Evolutionary conservation across 2,329 filamentous ascomycete species (phyloP).

Genomic region (Aspergillus alliaceus): DNA sequence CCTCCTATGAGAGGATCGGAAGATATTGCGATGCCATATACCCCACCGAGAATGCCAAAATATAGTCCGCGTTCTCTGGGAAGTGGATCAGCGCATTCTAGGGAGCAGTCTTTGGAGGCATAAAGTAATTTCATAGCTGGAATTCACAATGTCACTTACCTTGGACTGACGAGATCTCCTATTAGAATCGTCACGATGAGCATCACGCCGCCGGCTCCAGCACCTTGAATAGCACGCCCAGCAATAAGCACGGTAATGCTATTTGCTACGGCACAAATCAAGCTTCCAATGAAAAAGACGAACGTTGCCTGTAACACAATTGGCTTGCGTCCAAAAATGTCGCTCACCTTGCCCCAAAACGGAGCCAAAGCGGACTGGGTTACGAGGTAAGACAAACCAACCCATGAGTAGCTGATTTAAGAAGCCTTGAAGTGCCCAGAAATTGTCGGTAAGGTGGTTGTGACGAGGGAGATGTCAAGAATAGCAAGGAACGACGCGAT

Average conservation of each 20-base stretch:
- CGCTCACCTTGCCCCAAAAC: slow-evolving; percentile 2
- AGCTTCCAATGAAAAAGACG: neutral
- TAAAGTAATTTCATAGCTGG: slow-evolving; percentile 3
- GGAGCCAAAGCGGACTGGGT: neutral
- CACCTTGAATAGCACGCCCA: slow-evolving; percentile 3
- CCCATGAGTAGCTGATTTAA: slow-evolving; percentile 3
- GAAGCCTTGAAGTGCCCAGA: slow-evolving; percentile 2
- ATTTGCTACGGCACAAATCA: slow-evolving; percentile 1
- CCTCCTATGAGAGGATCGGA: slow-evolving; percentile 1
- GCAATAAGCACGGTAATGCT: slow-evolving; percentile 1
- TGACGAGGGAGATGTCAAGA: slow-evolving; percentile 3
- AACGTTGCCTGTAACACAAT: neutral
- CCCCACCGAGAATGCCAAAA: neutral
- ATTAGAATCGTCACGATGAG: neutral
- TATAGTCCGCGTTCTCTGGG: slow-evolving; percentile 1
- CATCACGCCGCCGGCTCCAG: slow-evolving; percentile 1
- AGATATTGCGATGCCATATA: neutral
- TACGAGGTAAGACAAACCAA: slow-evolving; percentile 1
- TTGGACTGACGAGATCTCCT: slow-evolving; percentile 2
- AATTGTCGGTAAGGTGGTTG: slow-evolving; percentile 1
- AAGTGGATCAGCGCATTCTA: slow-evolving; percentile 2
- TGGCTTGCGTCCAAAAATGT: neutral
- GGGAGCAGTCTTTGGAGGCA: slow-evolving; percentile 1
- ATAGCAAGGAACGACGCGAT: slow-evolving; percentile 3
- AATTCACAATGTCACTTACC: slow-evolving; percentile 4